These are phyloP conservation scores for Talaromyces sp. DNA, from an alignment of 2,329 filamentous ascomycete species.

Conservation along the genomic window DNA sequence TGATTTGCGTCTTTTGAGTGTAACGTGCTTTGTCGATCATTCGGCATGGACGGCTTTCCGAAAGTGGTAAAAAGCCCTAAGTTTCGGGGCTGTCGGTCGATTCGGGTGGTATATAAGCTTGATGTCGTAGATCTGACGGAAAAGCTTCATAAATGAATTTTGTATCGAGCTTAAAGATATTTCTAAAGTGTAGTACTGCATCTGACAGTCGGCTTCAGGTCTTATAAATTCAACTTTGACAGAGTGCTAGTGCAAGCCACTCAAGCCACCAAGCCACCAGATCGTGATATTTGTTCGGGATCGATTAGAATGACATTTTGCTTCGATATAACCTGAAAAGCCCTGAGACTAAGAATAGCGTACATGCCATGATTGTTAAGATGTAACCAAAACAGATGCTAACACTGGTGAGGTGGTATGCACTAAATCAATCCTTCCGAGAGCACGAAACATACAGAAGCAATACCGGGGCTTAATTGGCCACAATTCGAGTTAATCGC, in stretches of 20 bases:
- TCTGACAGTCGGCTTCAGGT: background rate
- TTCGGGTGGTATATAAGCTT: background rate
- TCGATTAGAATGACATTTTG: background rate
- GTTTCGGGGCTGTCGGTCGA: background rate
- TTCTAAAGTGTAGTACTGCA: background rate
- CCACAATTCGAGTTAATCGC: background rate
- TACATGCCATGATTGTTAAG: background rate
- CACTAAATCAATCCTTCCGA: background rate
- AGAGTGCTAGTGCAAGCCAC: slow-evolving; percentile 1
- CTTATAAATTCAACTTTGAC: background rate
- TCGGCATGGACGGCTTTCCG: no score
- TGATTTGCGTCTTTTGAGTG: no score
- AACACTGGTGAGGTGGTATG: background rate
- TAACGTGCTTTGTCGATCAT: no score
- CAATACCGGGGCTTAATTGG: background rate
- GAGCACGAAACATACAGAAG: background rate
- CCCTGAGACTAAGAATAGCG: background rate
- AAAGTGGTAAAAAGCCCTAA: background rate
- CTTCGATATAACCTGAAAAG: background rate
- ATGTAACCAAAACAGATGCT: slow-evolving; percentile 1
- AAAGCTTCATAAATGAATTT: background rate
- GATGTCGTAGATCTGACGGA: background rate
- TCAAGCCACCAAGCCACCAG: slow-evolving; percentile 1
- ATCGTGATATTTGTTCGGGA: background rate
- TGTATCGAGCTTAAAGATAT: background rate